Conservation (phyloP, 1,139 yeast genomes). For the Candida frijolesensis region DNA sequence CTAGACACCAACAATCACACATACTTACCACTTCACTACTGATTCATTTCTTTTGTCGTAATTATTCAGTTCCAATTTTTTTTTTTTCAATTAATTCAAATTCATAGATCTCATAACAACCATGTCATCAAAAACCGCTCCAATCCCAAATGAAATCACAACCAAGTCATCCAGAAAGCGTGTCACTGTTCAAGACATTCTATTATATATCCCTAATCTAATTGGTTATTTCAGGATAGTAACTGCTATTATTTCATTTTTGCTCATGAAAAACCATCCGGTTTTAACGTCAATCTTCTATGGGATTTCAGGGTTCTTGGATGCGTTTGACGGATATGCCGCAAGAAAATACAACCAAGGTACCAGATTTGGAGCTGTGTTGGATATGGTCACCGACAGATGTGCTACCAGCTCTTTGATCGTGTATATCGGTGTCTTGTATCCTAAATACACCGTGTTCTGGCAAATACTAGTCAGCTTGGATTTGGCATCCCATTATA, state of each 20-base stretch:
- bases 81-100: neutral
- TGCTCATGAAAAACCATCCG: constrained; percentile 84
- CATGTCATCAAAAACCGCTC: constrained; percentile 8
- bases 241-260: constrained; percentile 77
- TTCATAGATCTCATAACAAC: neutral
- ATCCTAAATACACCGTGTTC: constrained; percentile 64
- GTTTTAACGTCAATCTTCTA: constrained; percentile 73
- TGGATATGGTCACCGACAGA: constrained; percentile 98
- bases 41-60: neutral
- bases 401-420: constrained; percentile 93
- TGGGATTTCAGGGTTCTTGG: constrained; percentile 86
- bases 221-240: constrained; percentile 86
- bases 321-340: constrained; percentile 96
- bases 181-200: constrained; percentile 52
- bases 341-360: constrained; percentile 91
- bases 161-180: constrained; percentile 1
- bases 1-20: neutral
- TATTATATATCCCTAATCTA: constrained; percentile 83
- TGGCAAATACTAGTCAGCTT: constrained; percentile 86
- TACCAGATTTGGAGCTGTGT: constrained; percentile 90
- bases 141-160: constrained; percentile 1
- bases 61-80: neutral
- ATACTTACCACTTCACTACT: neutral
- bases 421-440: constrained; percentile 79
- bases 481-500: constrained; percentile 94